phyloP scores from a whole-genome alignment of 441 rosid genomes.

The Adansonia grandidieri region DNA sequence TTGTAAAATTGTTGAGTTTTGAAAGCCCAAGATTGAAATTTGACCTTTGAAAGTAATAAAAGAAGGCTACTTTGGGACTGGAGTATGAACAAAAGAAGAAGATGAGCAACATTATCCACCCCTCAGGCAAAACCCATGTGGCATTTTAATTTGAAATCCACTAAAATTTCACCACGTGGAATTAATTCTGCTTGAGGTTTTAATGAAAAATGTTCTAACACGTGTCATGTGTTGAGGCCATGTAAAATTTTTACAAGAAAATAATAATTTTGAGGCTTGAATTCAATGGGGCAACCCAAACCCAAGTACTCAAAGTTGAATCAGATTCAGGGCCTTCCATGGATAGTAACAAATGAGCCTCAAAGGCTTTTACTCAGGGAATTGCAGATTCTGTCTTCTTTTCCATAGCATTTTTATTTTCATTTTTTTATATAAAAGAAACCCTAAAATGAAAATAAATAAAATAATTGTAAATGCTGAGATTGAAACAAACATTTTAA shows the following conservation, averaged over 20 bases:
- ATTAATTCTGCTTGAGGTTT: background rate
- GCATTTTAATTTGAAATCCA: background rate
- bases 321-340: background rate
- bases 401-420: no score
- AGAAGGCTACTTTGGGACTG: background rate
- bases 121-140: background rate
- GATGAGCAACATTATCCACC: constrained; percentile 3
- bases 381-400: no score
- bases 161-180: background rate
- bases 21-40: background rate
- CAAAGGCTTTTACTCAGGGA: background rate
- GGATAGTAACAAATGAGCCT: background rate
- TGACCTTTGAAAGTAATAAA: background rate
- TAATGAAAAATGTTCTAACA: background rate
- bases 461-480: background rate
- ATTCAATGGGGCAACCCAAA: background rate
- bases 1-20: background rate
- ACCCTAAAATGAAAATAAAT: no score
- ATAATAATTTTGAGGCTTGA: background rate
- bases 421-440: no score
- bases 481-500: constrained; percentile 6
- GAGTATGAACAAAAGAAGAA: background rate
- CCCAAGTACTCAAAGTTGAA: background rate
- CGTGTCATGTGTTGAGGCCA: constrained; percentile 8
- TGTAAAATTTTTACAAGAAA: background rate